phyloP scores from a whole-genome alignment of 768 basidiomycete genomes.

The Podaxis rugospora region DNA sequence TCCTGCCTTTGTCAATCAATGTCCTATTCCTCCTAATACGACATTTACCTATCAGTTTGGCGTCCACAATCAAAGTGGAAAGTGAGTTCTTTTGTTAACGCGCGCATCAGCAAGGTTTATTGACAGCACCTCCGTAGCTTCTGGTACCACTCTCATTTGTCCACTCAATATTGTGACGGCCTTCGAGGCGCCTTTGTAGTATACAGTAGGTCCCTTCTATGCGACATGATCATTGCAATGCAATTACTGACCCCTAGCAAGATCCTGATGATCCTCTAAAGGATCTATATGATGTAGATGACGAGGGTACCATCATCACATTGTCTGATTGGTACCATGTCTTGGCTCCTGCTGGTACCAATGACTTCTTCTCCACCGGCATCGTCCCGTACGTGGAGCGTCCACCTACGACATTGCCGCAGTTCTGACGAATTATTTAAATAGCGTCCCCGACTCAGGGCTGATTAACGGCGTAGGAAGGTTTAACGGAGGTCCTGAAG shows the following conservation, averaged over 20 bases:
- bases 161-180: conserved; percentile 20
- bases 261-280: conserved; percentile 26
- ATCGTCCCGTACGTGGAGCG: conserved; percentile 8
- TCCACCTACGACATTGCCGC: background rate
- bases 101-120: background rate
- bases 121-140: background rate
- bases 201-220: conserved; percentile 24
- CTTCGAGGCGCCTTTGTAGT: conserved; percentile 23
- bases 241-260: conserved; percentile 15
- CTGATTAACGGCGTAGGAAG: conserved; percentile 15
- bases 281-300: conserved; percentile 27
- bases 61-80: conserved; percentile 8
- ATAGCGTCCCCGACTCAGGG: background rate
- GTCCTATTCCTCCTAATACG: conserved; percentile 16
- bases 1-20: conserved; percentile 17
- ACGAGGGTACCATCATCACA: conserved; percentile 27
- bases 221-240: background rate
- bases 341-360: conserved; percentile 26
- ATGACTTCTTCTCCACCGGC: conserved; percentile 31
- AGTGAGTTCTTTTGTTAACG: conserved; percentile 3
- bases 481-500: conserved; percentile 8
- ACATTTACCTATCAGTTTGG: conserved; percentile 15
- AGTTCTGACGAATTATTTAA: background rate
- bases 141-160: conserved; percentile 19
- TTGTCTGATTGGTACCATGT: conserved; percentile 9